Conservation (phyloP, 78 protist genomes). For the Dictyostelium intermedium region DNA sequence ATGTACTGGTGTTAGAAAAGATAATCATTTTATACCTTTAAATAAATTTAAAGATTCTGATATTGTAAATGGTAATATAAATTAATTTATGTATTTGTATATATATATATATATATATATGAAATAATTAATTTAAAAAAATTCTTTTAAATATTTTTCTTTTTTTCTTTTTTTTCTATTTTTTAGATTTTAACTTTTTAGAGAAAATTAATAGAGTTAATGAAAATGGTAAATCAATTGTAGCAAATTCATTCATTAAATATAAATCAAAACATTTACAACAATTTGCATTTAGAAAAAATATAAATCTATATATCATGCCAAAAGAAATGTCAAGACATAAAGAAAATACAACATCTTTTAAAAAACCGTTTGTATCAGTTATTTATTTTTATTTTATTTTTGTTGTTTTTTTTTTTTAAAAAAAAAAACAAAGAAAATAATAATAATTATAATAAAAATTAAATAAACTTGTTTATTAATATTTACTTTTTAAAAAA, state of each 20-base stretch:
- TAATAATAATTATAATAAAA: too few species aligned
- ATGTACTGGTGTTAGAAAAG: conserved; percentile 25
- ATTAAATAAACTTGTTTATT: background rate
- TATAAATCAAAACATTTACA: conserved; percentile 23
- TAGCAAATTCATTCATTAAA: conserved; percentile 18
- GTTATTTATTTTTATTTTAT: too few species aligned
- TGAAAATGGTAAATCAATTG: conserved; percentile 19
- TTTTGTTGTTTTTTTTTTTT: background rate
- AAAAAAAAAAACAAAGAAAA: too few species aligned
- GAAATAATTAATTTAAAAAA: background rate
- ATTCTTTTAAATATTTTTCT: background rate
- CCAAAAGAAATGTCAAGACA: conserved; percentile 74
- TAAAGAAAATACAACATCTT: conserved; percentile 28
- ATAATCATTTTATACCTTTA: conserved; percentile 38
- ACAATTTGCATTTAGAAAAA: conserved; percentile 15
- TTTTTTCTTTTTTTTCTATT: background rate
- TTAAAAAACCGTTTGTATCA: conserved; percentile 22
- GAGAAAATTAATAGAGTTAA: conserved; percentile 48
- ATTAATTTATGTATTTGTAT: too few species aligned
- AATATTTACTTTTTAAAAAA: background rate
- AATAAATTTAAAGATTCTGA: conserved; percentile 33
- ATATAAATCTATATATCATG: conserved; percentile 28
- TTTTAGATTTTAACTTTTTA: conserved; percentile 34
- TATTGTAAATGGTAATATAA: conserved; percentile 62
- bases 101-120: background rate